Conservation (phyloP, 176 grass and related monocot genomes). For the Tillandsia fasciculata region DNA sequence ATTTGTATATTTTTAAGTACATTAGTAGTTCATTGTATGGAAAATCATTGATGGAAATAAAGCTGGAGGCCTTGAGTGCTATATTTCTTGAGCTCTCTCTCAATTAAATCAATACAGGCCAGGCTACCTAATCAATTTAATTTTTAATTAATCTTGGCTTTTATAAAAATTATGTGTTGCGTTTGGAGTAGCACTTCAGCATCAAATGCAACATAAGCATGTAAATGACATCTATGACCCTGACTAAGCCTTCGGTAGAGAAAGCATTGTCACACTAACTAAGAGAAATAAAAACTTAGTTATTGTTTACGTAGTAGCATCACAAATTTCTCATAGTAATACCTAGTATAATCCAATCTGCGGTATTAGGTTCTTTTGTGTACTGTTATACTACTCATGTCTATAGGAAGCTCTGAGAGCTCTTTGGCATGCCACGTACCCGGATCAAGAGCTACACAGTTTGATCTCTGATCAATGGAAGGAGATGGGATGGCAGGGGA, state of each 20-base stretch:
- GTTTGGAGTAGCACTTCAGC: no score
- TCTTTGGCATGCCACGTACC: constrained; percentile 94
- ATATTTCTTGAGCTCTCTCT: background rate
- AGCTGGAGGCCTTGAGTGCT: background rate
- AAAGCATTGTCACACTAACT: no score
- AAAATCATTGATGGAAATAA: background rate
- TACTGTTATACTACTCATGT: background rate
- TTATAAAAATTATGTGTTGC: no score
- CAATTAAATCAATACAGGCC: background rate
- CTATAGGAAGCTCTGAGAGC: constrained; percentile 83
- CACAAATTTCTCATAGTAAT: background rate
- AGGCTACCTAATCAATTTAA: background rate
- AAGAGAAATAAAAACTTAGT: no score
- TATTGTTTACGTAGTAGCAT: background rate
- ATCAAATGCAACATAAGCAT: no score
- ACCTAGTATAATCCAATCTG: background rate
- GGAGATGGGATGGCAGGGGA: constrained; percentile 97
- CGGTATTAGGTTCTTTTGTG: background rate
- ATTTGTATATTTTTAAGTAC: background rate
- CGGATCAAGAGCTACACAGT: constrained; percentile 81
- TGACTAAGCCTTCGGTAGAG: no score
- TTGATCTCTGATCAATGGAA: constrained; percentile 97
- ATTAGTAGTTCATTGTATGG: background rate
- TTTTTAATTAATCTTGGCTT: background rate
- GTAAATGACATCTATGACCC: no score